Evolutionary conservation across 176 grass and related monocot genomes (phyloP), one percentile per base, ranked within the genome.

Genomic region (Phoenix roebelenii): DNA sequence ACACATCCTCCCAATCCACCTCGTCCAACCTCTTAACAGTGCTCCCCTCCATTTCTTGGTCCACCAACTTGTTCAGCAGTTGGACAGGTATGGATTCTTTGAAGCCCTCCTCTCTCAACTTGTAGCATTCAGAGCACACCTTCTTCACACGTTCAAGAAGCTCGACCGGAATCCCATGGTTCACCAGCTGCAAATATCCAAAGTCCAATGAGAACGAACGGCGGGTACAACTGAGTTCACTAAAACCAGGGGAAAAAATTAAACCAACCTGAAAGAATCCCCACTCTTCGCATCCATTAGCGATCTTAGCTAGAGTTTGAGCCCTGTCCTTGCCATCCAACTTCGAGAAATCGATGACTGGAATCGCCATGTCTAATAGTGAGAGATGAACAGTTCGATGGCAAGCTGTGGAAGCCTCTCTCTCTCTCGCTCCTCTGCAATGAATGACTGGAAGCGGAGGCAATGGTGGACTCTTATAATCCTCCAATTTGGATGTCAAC

Each of bases 111-210:
- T 81, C 86, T 0, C 86, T 79, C 25, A 84, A 25, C 77, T 80
- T 90, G 71, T 95, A 95, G 74, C 60, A 74, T 49, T 95, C 86
- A 0, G 16, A 57, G 64, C 82, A 77, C n/a, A 87, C 86, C 74
- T 85, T 90, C 83, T 95, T 95, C 65, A 90, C 91, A 52, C 80
- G 66, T 68, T 87, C 91, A 5, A 95, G 77, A 16, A 95, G 80
- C 72, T 95, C 86, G 16, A 56, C 68, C 15, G 91, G 49, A 67
- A 95, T 95, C 53, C 91, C 91, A 10, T 88, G 88, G 57, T 95
- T 95, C 71, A 87, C 74, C 22, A 95, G 76, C 86, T 89, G 50
- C 22, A 50, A 20, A 16, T 19, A 56, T 39, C 12, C 7, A 4
- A 57, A 50, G 35, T 3, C 0, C 5, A 19, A 51, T 15, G 16